A percentile compares a stretch with the other conserved stretches of the same genome.
These are phyloP conservation scores for Chytriomyces hyalinus DNA, from an alignment of 192 early-diverging fungal genomes.

Conservation along the genomic window DNA sequence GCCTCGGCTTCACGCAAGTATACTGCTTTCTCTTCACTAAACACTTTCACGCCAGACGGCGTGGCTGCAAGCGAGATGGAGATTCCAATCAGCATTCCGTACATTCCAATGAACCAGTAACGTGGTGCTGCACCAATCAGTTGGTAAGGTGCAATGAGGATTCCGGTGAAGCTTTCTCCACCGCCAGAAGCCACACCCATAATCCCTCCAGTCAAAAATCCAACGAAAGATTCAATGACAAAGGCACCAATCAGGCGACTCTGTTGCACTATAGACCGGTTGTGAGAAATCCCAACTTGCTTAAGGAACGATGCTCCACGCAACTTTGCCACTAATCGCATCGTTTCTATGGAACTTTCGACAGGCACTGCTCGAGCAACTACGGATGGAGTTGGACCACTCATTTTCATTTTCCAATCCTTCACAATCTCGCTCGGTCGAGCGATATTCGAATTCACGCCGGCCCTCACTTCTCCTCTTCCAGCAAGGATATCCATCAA, in stretches of 20 bases:
- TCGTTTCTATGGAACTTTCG: neutral
- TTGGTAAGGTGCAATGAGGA: neutral
- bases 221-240: conserved; percentile 48
- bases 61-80: conserved; percentile 41
- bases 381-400: neutral
- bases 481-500: conserved; percentile 58
- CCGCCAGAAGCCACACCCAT: conserved; percentile 27
- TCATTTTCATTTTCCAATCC: conserved; percentile 5
- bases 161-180: conserved; percentile 9
- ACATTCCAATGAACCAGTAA: conserved; percentile 5
- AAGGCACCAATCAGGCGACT: conserved; percentile 26
- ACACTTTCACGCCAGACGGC: conserved; percentile 54
- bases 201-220: conserved; percentile 42
- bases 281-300: conserved; percentile 43
- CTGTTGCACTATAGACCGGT: conserved; percentile 48
- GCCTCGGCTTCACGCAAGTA: conserved; percentile 53
- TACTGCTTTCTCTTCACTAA: conserved; percentile 51
- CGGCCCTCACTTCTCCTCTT: conserved; percentile 27
- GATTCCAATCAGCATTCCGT: conserved; percentile 30
- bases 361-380: neutral
- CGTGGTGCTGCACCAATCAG: neutral
- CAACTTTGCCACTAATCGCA: conserved; percentile 2
- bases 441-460: neutral
- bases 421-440: neutral
- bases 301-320: conserved; percentile 35